Evolutionary conservation across 176 grass and related monocot genomes (phyloP).

Genomic region (Panicum miliaceum): DNA sequence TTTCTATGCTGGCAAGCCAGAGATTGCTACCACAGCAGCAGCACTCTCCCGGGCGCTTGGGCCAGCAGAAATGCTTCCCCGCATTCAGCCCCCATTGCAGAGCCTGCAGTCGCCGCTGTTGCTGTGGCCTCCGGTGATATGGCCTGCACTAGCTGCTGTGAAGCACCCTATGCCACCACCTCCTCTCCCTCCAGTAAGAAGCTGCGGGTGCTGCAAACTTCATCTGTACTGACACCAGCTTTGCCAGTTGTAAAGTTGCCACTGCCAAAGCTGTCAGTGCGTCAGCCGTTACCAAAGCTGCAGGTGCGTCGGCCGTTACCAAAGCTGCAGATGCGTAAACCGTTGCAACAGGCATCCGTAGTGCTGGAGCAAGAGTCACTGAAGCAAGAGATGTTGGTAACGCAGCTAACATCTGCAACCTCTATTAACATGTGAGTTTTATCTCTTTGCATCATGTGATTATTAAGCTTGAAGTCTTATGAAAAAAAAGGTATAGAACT

Average conservation of each 20-base stretch:
- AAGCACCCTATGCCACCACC: constrained; percentile 25
- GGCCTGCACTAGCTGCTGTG: not conserved
- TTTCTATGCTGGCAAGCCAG: constrained; percentile 18
- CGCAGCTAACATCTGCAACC: not conserved
- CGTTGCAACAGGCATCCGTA: not conserved
- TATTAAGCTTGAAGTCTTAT: constrained; percentile 1
- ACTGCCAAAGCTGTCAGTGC: not conserved
- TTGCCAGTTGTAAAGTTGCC: not conserved
- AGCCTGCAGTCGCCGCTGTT: not conserved
- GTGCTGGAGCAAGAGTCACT: not conserved
- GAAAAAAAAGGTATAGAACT: too few relatives aligned
- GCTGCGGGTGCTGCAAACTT: constrained; percentile 1
- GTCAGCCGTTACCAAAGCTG: not conserved
- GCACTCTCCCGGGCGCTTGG: constrained; percentile 16
- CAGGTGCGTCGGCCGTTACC: not conserved
- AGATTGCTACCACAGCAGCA: constrained; percentile 9
- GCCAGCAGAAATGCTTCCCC: not conserved
- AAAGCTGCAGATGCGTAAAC: not conserved
- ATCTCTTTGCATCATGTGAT: not conserved
- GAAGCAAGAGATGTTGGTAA: not conserved
- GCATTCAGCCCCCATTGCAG: not conserved
- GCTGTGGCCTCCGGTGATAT: not conserved
- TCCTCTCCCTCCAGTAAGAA: constrained; percentile 17
- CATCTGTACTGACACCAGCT: not conserved
- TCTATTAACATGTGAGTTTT: not conserved